Evolutionary conservation across 345 rosid species (phyloP), one percentile per base, ranked within the genome.

Genomic region (Pugionium cornutum): DNA sequence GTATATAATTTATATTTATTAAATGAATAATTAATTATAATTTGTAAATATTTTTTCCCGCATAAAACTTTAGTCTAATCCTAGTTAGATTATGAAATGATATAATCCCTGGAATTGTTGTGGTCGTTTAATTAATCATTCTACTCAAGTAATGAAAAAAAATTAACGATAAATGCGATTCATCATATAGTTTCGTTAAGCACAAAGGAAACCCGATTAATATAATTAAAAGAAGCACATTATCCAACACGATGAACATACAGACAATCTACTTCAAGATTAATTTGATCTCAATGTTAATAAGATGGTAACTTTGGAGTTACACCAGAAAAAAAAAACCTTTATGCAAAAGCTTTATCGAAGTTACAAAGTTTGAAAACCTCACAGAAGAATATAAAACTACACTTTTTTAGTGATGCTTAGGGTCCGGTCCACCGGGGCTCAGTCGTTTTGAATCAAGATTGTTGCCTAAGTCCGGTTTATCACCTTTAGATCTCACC

Each of bases 341-440:
- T 32, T 29, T 55, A 32, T 33, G 58, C 37, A 55, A 63, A 47
- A 58, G 46, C 70, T 54, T 50, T 37, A 3, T 11, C 11, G 10
- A 48, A 7, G 37, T 31, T 71, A 64, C 65, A 64, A 48, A 35
- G 49, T n/a, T 49, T 48, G 45, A 64, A 64, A 48, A 56, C 46
- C 34, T 56, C 65, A 57, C 41, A 53, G 4, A 64, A 39, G 25
- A 31, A 49, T 48, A 72, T 8, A 41, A 66, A 41, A 58, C 11
- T 53, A 50, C 52, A 36, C 7, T 27, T 0, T 2, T 37, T 66
- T 69, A 75, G 63, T 75, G 79, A 53, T 75, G 79, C 34, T 36
- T 75, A 18, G 79, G 79, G 68, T 75, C 79, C 7, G 79, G 79
- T 65, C 79, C 79, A 51, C 79, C 79, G 5, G 79, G 79, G 58